A percentile compares a stretch with the other conserved stretches of the same genome.
These are phyloP conservation scores for Silene uniflora DNA, from an alignment of 148 eudicot genomes.

Conservation along the genomic window DNA sequence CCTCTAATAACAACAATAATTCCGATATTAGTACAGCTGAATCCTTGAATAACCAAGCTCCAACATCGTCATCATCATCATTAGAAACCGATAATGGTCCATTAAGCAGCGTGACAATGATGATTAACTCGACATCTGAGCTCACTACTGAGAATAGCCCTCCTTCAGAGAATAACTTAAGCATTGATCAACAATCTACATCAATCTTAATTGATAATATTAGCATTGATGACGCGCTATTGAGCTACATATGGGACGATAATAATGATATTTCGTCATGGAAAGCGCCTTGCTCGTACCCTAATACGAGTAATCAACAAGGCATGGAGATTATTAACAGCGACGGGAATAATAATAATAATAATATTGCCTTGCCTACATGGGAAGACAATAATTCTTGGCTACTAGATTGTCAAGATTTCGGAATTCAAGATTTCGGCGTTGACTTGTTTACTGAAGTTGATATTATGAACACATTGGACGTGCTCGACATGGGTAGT, in stretches of 20 bases:
- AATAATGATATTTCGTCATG: constrained; percentile 31
- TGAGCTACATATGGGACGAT: constrained; percentile 54
- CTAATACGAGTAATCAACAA: constrained; percentile 20
- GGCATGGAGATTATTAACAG: constrained; percentile 3
- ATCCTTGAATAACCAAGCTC: constrained; percentile 25
- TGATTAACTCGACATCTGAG: constrained; percentile 12
- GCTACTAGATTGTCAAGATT: constrained; percentile 70
- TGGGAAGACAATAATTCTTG: constrained; percentile 41
- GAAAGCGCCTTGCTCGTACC: constrained; percentile 34
- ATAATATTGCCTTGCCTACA: constrained; percentile 12
- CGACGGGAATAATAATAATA: background rate
- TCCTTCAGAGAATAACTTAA: constrained; percentile 37
- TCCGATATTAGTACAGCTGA: constrained; percentile 30
- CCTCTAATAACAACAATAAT: constrained; percentile 28
- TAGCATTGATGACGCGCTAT: constrained; percentile 41
- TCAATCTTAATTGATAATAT: constrained; percentile 25
- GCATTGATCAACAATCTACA: constrained; percentile 19
- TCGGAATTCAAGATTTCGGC: constrained; percentile 66
- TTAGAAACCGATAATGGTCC: constrained; percentile 21
- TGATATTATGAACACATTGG: constrained; percentile 41
- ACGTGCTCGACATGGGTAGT: constrained; percentile 32
- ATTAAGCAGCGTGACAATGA: background rate
- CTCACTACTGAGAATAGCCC: constrained; percentile 19
- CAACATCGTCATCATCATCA: constrained; percentile 22
- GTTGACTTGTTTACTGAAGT: constrained; percentile 46